These are phyloP conservation scores for Diaporthe citriasiana DNA, from an alignment of 2,329 filamentous ascomycete genomes.

Conservation along the genomic window DNA sequence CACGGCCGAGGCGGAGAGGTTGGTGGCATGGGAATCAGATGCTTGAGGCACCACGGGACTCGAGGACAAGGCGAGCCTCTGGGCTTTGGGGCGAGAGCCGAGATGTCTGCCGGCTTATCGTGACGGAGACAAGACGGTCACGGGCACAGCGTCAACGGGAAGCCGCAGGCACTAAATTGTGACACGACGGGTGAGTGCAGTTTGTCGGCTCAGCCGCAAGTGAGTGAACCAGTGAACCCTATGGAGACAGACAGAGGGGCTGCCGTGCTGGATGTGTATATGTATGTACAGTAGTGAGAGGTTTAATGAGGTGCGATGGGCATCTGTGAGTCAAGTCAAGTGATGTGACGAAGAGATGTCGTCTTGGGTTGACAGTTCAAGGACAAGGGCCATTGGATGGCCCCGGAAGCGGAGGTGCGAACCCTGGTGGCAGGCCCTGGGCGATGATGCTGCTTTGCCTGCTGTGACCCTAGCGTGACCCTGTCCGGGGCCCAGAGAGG, in stretches of 20 bases:
- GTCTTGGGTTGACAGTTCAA: conserved; percentile 15
- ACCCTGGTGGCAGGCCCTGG: conserved; percentile 1
- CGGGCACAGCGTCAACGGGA: conserved; percentile 5
- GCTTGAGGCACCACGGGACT: neutral
- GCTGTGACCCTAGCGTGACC: conserved; percentile 3
- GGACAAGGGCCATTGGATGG: conserved; percentile 18
- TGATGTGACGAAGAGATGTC: conserved; percentile 31
- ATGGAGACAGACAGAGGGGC: conserved; percentile 11
- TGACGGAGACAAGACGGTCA: neutral
- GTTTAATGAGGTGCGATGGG: conserved; percentile 6
- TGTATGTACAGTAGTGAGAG: conserved; percentile 12
- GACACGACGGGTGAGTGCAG: conserved; percentile 6
- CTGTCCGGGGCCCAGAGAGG: neutral
- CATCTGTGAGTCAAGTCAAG: conserved; percentile 22
- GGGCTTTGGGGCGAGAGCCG: neutral
- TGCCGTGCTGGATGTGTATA: neutral
- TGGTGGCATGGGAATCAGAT: conserved; percentile 27
- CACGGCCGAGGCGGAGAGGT: conserved; percentile 10
- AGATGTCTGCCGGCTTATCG: conserved; percentile 24
- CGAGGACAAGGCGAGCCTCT: neutral
- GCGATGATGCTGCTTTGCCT: conserved; percentile 23
- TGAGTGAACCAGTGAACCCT: neutral
- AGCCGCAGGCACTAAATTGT: conserved; percentile 1
- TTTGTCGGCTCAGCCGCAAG: neutral
- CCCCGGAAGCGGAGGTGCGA: conserved; percentile 34